phyloP scores from a whole-genome alignment of 2,329 filamentous ascomycete species.

The Verruconis gallopava region DNA sequence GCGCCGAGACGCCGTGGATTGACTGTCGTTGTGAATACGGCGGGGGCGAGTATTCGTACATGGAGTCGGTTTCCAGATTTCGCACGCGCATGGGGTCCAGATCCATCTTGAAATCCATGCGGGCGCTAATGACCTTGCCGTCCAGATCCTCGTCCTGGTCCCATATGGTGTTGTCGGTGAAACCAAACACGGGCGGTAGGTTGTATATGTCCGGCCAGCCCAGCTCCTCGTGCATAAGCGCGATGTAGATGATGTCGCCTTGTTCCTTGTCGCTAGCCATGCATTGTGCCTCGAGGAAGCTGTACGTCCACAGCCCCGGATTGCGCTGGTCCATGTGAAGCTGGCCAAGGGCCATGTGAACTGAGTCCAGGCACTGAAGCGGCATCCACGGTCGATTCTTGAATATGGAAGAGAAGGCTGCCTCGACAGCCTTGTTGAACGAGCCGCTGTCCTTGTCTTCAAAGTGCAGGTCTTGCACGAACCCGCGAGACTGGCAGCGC shows the following conservation, averaged over 20 bases:
- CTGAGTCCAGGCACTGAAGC: conserved; percentile 24
- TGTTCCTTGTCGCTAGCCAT: conserved; percentile 29
- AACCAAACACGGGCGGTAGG: conserved; percentile 20
- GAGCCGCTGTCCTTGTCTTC: conserved; percentile 23
- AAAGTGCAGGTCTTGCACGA: conserved; percentile 26
- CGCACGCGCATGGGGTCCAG: conserved; percentile 15
- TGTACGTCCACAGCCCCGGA: conserved; percentile 26
- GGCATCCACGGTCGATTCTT: conserved; percentile 28
- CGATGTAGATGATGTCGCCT: conserved; percentile 28
- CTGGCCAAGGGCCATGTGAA: conserved; percentile 25
- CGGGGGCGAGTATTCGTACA: conserved; percentile 30
- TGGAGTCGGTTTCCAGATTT: conserved; percentile 27
- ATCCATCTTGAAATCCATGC: conserved; percentile 8
- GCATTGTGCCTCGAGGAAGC: conserved; percentile 28
- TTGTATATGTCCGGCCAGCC: conserved; percentile 27
- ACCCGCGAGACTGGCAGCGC: conserved; percentile 25
- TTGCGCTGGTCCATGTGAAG: conserved; percentile 20
- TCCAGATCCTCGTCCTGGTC: conserved; percentile 27
- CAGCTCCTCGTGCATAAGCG: conserved; percentile 26
- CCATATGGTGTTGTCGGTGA: conserved; percentile 25
- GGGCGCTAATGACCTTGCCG: conserved; percentile 17
- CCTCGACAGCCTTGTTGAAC: conserved; percentile 25
- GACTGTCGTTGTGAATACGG: conserved; percentile 24
- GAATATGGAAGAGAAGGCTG: conserved; percentile 23
- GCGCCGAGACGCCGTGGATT: background rate